Base-by-base conservation (phyloP, 805 yeast genomes). In the Starmerella lactis-condensi region DNA sequence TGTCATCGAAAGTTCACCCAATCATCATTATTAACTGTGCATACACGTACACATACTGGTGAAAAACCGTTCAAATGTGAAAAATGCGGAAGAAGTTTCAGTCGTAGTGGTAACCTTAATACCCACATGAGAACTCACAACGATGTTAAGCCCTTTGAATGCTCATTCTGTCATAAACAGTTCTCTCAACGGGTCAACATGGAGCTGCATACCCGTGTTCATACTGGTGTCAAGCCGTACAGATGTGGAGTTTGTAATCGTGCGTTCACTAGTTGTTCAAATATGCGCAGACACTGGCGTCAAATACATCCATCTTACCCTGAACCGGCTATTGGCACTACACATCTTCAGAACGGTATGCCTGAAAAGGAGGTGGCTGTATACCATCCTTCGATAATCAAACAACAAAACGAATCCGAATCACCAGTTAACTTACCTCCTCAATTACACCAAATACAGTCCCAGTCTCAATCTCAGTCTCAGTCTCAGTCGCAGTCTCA, bases 181-280 rank as follows among this genome's bases (percentile, higher is more conserved):
- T 83, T 83, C 51, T 77, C 93, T 28, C 66, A 93, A 46, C 77
- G 85, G 52, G 96, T 95, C 13, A 83, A 83, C 53, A 61, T 65
- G 51, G 58, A 79, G 39, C 82, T 93, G 0, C 95, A 82, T 54
- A 53, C 66, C 57, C 61, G 95, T 32, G 72, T 68, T 2, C 96
- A 85, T 51, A 72, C 91, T 1, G 96, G 96, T 2, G 95, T 83
- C 44, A 78, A 72, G 48, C 96, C 96, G 1, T 83, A 65, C 50
- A 52, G 53, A 30, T 85, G 98, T 51, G 60, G 65, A 17, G 53
- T 60, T 2, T 85, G 98, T 52, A 26, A 36, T 15, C 44, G 44
- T 16, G 35, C 39, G 16, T 41, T 41, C 31, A 40, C 44, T 6
- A 30, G 36, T 29, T 40, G 44, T 30, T 41, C 45, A 13, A 41